Conservation (phyloP, 441 rosid species). For the Gossypium gossypioides region DNA sequence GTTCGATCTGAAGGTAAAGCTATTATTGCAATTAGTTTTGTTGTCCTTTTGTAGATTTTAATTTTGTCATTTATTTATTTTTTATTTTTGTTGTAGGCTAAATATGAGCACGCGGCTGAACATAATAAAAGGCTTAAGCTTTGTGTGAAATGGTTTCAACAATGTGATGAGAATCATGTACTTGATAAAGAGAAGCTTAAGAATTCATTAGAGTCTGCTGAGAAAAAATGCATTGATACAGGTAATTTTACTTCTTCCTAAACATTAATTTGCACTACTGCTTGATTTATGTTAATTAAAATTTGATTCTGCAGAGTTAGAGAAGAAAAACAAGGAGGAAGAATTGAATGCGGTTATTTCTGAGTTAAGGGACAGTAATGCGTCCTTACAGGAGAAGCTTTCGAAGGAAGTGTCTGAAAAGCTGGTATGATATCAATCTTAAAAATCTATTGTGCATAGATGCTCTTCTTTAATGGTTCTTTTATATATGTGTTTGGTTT, state of each 20-base stretch:
- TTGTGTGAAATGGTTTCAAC: constrained; percentile 74
- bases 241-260: constrained; percentile 28
- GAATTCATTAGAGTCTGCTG: constrained; percentile 45
- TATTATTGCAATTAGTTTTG: background rate
- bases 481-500: background rate
- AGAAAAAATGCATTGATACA: constrained; percentile 42
- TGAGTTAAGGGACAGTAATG: constrained; percentile 43
- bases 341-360: constrained; percentile 30
- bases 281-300: constrained; percentile 1
- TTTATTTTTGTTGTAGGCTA: constrained; percentile 34
- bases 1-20: constrained; percentile 71
- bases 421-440: constrained; percentile 33
- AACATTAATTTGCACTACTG: background rate
- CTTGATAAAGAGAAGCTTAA: constrained; percentile 56
- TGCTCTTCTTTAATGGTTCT: constrained; percentile 2
- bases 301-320: constrained; percentile 36
- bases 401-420: constrained; percentile 61
- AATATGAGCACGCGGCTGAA: constrained; percentile 48
- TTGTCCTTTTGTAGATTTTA: background rate
- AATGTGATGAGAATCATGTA: constrained; percentile 47
- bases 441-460: background rate
- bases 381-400: constrained; percentile 42
- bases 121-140: constrained; percentile 58
- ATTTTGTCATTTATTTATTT: background rate
- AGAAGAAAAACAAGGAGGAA: constrained; percentile 53